phyloP scores from a whole-genome alignment of 805 yeast genomes.

The Teunomyces pallodes region DNA sequence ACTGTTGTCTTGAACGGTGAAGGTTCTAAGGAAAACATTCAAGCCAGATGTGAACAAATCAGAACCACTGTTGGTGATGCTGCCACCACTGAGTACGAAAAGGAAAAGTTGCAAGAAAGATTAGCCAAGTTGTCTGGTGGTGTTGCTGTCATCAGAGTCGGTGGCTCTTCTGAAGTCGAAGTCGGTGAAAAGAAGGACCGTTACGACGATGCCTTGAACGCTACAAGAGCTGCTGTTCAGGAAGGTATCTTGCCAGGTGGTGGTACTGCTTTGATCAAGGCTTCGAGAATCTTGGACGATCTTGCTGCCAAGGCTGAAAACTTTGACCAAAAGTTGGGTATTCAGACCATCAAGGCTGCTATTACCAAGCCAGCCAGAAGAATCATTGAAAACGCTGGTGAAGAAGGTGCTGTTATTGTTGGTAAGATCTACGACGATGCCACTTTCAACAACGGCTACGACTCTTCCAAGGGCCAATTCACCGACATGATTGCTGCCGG shows the following conservation, averaged over 20 bases:
- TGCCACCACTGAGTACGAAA: constrained; percentile 84
- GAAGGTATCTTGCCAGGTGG: constrained; percentile 99
- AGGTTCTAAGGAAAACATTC: constrained; percentile 78
- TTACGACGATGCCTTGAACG: constrained; percentile 96
- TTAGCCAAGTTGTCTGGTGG: constrained; percentile 96
- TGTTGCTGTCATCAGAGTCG: constrained; percentile 97
- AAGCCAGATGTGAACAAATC: constrained; percentile 90
- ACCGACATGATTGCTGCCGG: constrained; percentile 96
- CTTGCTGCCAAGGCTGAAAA: constrained; percentile 66
- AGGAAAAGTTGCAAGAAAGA: constrained; percentile 95
- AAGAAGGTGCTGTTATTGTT: constrained; percentile 94
- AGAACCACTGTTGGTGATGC: constrained; percentile 74
- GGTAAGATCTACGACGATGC: constrained; percentile 73
- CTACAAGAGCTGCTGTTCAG: constrained; percentile 98
- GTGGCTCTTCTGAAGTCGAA: constrained; percentile 96
- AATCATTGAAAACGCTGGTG: constrained; percentile 95
- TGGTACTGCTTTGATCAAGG: constrained; percentile 96
- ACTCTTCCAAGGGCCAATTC: constrained; percentile 88
- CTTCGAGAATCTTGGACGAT: constrained; percentile 68
- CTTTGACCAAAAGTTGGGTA: constrained; percentile 96
- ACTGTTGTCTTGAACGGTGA: constrained; percentile 91
- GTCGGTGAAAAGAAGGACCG: constrained; percentile 99
- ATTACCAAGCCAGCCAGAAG: constrained; percentile 94
- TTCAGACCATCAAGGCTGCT: constrained; percentile 87
- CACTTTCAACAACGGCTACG: constrained; percentile 87